These are phyloP conservation scores for Microdochium paspali DNA, from an alignment of 2,329 filamentous ascomycete species.

Conservation along the genomic window DNA sequence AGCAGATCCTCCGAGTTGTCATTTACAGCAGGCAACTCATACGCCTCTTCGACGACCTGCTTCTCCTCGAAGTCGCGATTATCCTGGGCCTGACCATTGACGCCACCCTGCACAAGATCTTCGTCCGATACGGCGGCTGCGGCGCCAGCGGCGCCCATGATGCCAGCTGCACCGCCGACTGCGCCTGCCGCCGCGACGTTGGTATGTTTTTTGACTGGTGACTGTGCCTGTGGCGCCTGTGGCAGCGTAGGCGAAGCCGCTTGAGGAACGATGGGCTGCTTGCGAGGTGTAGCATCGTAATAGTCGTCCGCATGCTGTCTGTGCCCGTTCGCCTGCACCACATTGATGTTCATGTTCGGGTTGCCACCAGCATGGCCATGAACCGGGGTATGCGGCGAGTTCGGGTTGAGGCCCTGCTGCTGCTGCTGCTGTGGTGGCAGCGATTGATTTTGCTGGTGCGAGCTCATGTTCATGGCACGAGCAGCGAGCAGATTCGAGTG, in stretches of 20 bases:
- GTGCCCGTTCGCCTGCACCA: constrained; percentile 14
- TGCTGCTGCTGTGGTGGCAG: background rate
- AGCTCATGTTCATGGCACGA: background rate
- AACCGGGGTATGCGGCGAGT: constrained; percentile 15
- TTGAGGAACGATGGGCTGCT: background rate
- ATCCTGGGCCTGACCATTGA: background rate
- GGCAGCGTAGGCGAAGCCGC: background rate
- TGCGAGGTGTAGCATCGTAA: constrained; percentile 18
- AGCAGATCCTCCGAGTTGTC: constrained; percentile 27
- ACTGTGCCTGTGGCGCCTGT: background rate
- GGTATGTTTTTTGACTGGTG: background rate
- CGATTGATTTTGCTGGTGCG: background rate
- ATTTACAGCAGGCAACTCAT: constrained; percentile 9
- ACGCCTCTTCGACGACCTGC: background rate
- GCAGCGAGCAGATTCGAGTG: background rate
- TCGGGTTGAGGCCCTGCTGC: background rate
- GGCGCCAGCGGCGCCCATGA: background rate
- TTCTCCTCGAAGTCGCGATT: constrained; percentile 14
- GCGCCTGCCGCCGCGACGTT: background rate
- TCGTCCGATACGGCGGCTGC: background rate
- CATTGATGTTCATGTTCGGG: constrained; percentile 14
- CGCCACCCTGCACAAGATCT: background rate
- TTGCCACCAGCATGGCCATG: constrained; percentile 5
- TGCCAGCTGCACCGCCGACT: background rate
- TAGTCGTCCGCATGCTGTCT: constrained; percentile 14